Evolutionary conservation across 371 early-diverging fungal species (phyloP).

Genomic region (Paraphysoderma sedebokerense): DNA sequence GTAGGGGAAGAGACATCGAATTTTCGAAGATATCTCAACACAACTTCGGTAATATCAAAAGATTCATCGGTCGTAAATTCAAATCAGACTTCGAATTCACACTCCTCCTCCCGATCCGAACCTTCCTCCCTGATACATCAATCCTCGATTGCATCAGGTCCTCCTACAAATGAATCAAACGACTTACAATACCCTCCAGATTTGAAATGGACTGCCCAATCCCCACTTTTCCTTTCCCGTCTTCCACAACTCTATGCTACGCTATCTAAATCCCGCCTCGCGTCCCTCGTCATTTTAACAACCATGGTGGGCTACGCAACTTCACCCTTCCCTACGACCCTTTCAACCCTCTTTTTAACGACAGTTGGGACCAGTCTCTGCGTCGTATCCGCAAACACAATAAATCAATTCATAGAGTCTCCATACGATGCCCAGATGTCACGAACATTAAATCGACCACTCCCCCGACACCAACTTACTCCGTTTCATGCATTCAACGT

Average conservation of each 20-base stretch:
- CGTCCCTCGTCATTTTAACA: conserved; percentile 76
- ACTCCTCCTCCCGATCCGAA: too few relatives aligned
- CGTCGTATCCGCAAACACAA: conserved; percentile 77
- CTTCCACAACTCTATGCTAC: conserved; percentile 5
- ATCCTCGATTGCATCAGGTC: too few relatives aligned
- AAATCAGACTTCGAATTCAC: too few relatives aligned
- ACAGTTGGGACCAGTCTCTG: conserved; percentile 81
- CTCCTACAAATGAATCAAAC: too few relatives aligned
- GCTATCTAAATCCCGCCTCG: conserved; percentile 67
- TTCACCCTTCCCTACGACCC: conserved; percentile 55
- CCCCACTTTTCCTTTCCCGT: neutral
- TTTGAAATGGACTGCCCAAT: too few relatives aligned
- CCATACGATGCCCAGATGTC: conserved; percentile 96
- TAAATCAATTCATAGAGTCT: conserved; percentile 90
- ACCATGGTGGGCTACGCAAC: conserved; percentile 91
- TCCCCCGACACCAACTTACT: conserved; percentile 63
- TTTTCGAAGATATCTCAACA: too few relatives aligned
- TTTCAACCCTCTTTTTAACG: conserved; percentile 57
- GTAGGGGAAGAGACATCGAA: too few relatives aligned
- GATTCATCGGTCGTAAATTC: too few relatives aligned
- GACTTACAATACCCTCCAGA: too few relatives aligned
- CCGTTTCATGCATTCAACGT: conserved; percentile 73
- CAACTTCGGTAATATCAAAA: too few relatives aligned
- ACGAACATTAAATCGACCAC: conserved; percentile 70
- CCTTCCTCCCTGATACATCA: too few relatives aligned